Evolutionary conservation across 2,329 filamentous ascomycete species (phyloP).

Genomic region (Stenocarpella maydis): DNA sequence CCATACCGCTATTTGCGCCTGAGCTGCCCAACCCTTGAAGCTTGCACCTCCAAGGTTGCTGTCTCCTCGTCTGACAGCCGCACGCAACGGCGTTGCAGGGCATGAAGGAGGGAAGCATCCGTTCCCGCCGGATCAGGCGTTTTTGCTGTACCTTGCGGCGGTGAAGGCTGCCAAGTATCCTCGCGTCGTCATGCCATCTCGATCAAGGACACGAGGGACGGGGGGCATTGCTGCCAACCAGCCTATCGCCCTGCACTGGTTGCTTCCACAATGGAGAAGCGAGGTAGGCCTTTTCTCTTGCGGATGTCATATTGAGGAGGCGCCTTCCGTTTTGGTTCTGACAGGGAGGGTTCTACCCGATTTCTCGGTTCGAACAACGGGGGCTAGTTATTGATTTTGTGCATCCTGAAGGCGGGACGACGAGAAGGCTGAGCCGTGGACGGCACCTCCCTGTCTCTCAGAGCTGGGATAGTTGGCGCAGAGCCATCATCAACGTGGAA

Average conservation of each 20-base stretch:
- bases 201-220: conserved; percentile 1
- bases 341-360: conserved; percentile 40
- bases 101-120: conserved; percentile 2
- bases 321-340: not conserved
- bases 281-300: conserved; percentile 28
- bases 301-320: not conserved
- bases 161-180: conserved; percentile 18
- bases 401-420: not conserved
- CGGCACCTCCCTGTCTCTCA: conserved; percentile 7
- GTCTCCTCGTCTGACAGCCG: conserved; percentile 21
- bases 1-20: conserved; percentile 17
- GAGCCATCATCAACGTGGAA: conserved; percentile 29
- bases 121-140: conserved; percentile 7
- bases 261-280: not conserved
- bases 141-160: not conserved
- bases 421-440: conserved; percentile 38
- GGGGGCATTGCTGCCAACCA: not conserved
- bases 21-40: conserved; percentile 23
- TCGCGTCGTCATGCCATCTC: conserved; percentile 16
- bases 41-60: conserved; percentile 18
- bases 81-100: conserved; percentile 23
- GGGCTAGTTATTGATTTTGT: not conserved
- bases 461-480: conserved; percentile 37
- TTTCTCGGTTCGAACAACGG: conserved; percentile 44
- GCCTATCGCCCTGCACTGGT: not conserved